Base-by-base conservation (phyloP, 192 early-diverging fungal species). In the Jimgerdemannia flammicorona region DNA sequence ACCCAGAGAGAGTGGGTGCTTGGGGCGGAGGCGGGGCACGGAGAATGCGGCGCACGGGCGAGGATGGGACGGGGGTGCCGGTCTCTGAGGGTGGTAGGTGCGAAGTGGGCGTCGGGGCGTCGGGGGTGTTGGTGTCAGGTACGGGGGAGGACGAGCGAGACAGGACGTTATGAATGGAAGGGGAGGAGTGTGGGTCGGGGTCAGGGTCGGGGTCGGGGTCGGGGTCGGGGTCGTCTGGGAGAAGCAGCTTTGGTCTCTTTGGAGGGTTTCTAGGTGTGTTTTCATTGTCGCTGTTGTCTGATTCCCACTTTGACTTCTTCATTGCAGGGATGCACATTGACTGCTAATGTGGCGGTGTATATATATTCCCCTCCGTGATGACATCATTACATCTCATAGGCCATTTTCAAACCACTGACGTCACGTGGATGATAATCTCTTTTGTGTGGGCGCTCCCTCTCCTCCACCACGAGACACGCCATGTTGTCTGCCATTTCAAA, bases 1-100 rank as follows among this genome's bases (percentile, higher is more conserved):
- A 95, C 42, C 80, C 77, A 40, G 78, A 59, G 8, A 94, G 79
- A 54, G 85, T 80, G 8, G 87, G 88, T 17, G 86, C 79, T 20
- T 72, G 67, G 43, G 87, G 2, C 14, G 49, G 49, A 59, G 49
- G 49, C 14, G 49, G 8, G 49, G 49, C 8, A 59, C 49, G 49
- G 49, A 59, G 6, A 59, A 59, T 59, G 49, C 14, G 49, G 14
- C 49, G 49, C 14, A 14, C 49, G 8, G 49, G 49, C 14, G 49
- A 59, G 8, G 49, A 59, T 10, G 49, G 49, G 49, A 14, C 49
- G 49, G 49, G 49, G 14, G 49, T 59, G 49, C 14, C 14, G 49
- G 49, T 14, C 14, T 59, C 49, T 14, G 49, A 59, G 49, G 49
- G 49, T 59, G 14, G 8, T 59, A 14, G 49, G 8, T 59, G 49